Evolutionary conservation across 2,329 filamentous ascomycete genomes (phyloP), one percentile per base, ranked within the genome.

Genomic region (Tolypocladium tropicale): DNA sequence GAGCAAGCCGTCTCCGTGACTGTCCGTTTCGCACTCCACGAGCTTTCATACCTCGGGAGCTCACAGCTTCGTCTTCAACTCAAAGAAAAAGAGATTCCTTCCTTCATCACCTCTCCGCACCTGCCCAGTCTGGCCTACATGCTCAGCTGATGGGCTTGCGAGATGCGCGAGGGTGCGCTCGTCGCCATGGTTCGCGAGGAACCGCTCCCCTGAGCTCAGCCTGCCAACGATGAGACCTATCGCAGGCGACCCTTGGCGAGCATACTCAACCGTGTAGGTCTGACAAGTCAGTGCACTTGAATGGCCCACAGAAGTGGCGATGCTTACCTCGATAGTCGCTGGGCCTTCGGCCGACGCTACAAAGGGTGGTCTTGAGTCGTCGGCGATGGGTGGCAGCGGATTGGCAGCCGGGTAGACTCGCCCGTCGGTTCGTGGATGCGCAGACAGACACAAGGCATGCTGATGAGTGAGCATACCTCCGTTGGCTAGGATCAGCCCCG

Each of bases 381-480:
- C 57, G 43, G 33, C 55, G 33, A 30, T 34, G 6, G 18, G 49
- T n/a, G 53, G 60, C 43, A 57, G 52, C 36, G 55, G 60, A n/a
- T 64, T 62, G 43, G 36, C n/a, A 16, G 21, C 12, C 5, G 59
- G 53, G 23, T 68, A 66, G 0, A 2, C 7, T 1, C 53, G 53
- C 2, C 36, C 43, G 23, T 62, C 57, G 14, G 46, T 30, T 4
- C 61, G 57, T 1, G 79, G 77, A 11, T 68, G 60, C 0, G 69
- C 74, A 0, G 82, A 84, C 1, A 88, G 68, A 51, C 81, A 78
- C 0, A 88, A 63, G 3, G 78, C 82, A 62, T 87, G 78, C 63
- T 88, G 82, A 63, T 87, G 84, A 0, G 81, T 84, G n/a, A 85
- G 60, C 33, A 82, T 74, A 0, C 85, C 85, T 0, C 85, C 84